Conservation (phyloP, 129 eudicot species). For the Tagetes patula region DNA sequence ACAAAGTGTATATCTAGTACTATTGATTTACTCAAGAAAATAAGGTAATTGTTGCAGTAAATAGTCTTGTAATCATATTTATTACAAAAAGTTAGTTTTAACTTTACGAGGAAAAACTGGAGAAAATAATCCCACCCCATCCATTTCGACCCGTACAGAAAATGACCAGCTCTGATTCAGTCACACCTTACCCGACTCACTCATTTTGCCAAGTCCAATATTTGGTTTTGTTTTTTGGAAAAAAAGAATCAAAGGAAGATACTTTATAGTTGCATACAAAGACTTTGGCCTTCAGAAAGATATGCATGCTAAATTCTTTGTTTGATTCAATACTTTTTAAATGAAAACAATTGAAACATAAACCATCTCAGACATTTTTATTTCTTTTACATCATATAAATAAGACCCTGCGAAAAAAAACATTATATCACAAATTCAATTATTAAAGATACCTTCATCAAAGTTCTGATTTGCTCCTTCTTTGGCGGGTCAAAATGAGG, state of each 20-base stretch:
- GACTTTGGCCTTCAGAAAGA: background rate
- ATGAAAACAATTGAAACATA: background rate
- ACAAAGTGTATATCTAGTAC: background rate
- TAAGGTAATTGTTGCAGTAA: background rate
- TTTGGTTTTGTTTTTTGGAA: background rate
- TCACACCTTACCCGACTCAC: background rate
- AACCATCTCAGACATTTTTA: background rate
- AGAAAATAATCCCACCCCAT: background rate
- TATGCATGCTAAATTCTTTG: constrained; percentile 2
- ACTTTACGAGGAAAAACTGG: background rate
- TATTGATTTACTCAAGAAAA: background rate
- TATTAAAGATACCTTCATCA: constrained; percentile 66
- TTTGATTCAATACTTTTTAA: background rate
- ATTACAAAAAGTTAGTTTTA: background rate
- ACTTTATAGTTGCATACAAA: too few species aligned
- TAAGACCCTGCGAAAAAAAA: background rate
- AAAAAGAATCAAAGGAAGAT: background rate
- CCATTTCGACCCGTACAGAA: background rate
- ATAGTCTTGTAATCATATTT: background rate
- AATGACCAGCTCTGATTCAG: background rate
- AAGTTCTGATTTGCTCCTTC: constrained; percentile 56
- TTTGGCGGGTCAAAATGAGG: constrained; percentile 98
- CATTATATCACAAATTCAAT: background rate
- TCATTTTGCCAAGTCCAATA: background rate
- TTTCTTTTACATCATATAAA: background rate